Percentiles rank a stretch among this genome's conserved stretches.
phyloP scores from a whole-genome alignment of 2,329 filamentous ascomycete genomes.

The Nannizzia gypsea region DNA sequence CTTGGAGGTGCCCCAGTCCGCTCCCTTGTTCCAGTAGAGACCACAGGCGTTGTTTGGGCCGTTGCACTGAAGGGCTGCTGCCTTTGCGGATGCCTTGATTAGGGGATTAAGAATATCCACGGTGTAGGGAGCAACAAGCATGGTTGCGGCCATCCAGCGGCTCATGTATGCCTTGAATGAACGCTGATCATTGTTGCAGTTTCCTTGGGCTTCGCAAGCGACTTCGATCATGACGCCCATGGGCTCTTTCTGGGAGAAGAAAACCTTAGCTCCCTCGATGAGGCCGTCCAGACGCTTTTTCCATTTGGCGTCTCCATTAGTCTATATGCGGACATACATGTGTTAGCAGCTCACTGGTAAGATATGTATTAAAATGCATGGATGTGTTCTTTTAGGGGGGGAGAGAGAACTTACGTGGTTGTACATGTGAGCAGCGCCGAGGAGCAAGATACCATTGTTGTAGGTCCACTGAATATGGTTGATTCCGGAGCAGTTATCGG shows the following conservation, averaged over 20 bases:
- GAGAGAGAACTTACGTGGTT: constrained; percentile 36
- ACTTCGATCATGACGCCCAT: constrained; percentile 45
- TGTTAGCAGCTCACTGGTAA: neutral
- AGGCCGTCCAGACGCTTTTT: constrained; percentile 39
- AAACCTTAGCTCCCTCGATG: constrained; percentile 43
- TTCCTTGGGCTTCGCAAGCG: constrained; percentile 44
- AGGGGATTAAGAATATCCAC: constrained; percentile 40
- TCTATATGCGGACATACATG: constrained; percentile 18
- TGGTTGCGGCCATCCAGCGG: constrained; percentile 48
- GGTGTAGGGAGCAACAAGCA: constrained; percentile 48
- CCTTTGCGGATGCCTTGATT: constrained; percentile 42
- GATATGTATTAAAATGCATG: neutral
- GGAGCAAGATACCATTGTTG: constrained; percentile 44
- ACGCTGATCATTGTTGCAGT: constrained; percentile 52
- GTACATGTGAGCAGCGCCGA: constrained; percentile 47
- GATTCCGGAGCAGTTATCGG: constrained; percentile 40
- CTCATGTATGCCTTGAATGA: constrained; percentile 56
- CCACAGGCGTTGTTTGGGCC: constrained; percentile 19
- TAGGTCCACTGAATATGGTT: constrained; percentile 48
- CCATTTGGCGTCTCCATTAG: constrained; percentile 39
- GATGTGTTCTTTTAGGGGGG: neutral
- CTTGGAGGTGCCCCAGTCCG: constrained; percentile 43
- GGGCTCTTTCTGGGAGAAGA: constrained; percentile 39
- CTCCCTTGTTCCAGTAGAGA: constrained; percentile 30
- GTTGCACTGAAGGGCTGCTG: constrained; percentile 36